Conservation (phyloP, 106 monocot genomes). For the Dioscorea zingiberensis region DNA sequence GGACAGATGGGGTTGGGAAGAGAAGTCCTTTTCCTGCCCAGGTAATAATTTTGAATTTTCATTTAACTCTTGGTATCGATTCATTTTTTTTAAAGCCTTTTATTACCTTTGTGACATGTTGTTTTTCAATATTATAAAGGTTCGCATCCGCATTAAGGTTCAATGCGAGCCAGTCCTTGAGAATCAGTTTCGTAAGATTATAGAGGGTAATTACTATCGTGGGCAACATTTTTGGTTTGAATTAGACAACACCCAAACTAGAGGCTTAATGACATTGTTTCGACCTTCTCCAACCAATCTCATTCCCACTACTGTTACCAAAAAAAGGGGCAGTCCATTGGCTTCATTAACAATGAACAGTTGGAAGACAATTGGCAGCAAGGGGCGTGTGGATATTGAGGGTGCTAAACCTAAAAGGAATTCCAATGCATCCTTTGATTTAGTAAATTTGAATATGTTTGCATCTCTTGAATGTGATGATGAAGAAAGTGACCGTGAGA, state of each 20-base stretch:
- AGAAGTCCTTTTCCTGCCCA: conserved; percentile 58
- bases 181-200: conserved; percentile 27
- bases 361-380: not conserved
- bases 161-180: conserved; percentile 37
- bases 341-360: not conserved
- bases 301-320: not conserved
- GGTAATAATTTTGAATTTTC: conserved; percentile 13
- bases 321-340: not conserved
- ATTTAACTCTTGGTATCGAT: not conserved
- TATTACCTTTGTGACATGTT: not conserved
- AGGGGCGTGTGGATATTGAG: not conserved
- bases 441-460: not conserved
- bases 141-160: conserved; percentile 27
- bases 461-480: conserved; percentile 1
- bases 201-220: conserved; percentile 39
- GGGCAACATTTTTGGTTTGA: conserved; percentile 44
- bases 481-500: not conserved
- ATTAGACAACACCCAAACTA: conserved; percentile 21
- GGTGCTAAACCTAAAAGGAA: not conserved
- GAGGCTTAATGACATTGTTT: conserved; percentile 20
- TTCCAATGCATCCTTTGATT: not conserved
- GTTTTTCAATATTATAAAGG: conserved; percentile 14
- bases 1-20: conserved; percentile 32
- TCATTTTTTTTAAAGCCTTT: not conserved
- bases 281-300: not conserved